Evolutionary conservation across 768 basidiomycete species (phyloP), one percentile per base, ranked within the genome.

Genomic region (Gyrodon lividus): DNA sequence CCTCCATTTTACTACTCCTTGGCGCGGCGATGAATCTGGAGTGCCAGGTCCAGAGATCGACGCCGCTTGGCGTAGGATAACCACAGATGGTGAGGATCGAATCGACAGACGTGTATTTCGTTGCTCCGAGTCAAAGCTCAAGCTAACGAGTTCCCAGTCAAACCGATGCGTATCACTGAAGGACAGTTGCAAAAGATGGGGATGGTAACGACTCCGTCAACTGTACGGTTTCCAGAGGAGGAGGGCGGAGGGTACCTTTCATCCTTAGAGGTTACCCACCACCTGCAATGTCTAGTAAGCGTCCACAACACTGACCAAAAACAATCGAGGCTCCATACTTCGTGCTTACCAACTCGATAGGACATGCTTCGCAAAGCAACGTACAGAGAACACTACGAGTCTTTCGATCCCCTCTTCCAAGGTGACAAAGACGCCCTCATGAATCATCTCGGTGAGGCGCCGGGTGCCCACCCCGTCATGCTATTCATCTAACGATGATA

Each of bases 341-440:
- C n/a, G n/a, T n/a, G n/a, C n/a, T 24, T 8, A 10, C 17, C 20
- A 43, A 4, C 3, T 19, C 1, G 22, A 34, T 31, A 46, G 33
- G 39, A 56, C 20, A 33, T 57, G 38, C 48, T 56, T 20, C 55
- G 48, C 14, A 54, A 50, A 46, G 43, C 22, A n/a, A 41, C 55
- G 1, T 46, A 48, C 24, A 22, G 24, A 9, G 40, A 57, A 20
- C 37, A 57, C 16, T 38, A 42, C 33, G 37, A 20, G n/a, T 43
- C 47, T 2, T 37, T 30, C 5, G 43, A 54, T 30, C 23, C 26
- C 3, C 28, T 30, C 6, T 57, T 54, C 31, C 52, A 54, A 6
- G 33, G 19, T 20, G 22, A 37, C n/a, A 12, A 44, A 5, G 35
- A 54, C 22, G 8, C 35, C 14, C 41, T 46, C 23, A 43, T 40